phyloP scores from a whole-genome alignment of 1,284 basidiomycete species.

The Moesziomyces antarcticus region DNA sequence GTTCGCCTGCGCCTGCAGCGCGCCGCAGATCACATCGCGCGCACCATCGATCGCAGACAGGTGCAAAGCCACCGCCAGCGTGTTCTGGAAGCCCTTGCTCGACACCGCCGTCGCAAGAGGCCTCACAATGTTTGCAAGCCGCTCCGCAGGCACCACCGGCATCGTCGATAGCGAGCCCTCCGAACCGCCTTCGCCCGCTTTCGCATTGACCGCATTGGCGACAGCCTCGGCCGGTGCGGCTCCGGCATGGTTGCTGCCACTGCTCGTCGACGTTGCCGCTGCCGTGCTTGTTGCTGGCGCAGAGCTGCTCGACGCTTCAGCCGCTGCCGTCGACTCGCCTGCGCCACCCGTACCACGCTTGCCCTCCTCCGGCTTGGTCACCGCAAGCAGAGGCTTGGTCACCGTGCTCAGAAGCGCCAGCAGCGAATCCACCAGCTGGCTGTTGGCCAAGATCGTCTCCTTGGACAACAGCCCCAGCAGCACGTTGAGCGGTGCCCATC shows the following conservation, averaged over 20 bases:
- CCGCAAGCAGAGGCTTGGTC: constrained; percentile 56
- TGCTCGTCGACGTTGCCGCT: background rate
- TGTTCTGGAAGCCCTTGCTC: constrained; percentile 66
- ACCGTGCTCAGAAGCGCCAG: constrained; percentile 61
- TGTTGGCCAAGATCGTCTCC: constrained; percentile 59
- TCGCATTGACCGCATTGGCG: constrained; percentile 2
- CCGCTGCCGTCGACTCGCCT: background rate
- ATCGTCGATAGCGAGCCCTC: constrained; percentile 15
- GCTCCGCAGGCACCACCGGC: constrained; percentile 54
- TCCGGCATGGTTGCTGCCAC: constrained; percentile 1
- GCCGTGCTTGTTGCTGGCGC: constrained; percentile 3
- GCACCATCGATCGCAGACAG: constrained; percentile 58
- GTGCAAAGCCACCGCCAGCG: constrained; percentile 63
- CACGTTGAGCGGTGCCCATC: constrained; percentile 56
- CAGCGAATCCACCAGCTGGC: constrained; percentile 63
- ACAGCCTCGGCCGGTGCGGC: background rate
- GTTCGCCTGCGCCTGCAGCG: constrained; percentile 59
- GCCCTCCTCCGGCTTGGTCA: constrained; percentile 20
- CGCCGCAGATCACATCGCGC: constrained; percentile 56
- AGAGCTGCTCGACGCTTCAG: constrained; percentile 25
- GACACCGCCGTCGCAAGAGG: constrained; percentile 63
- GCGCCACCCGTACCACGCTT: constrained; percentile 6
- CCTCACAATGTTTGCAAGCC: constrained; percentile 59
- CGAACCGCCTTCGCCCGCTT: background rate
- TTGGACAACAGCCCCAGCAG: constrained; percentile 61